Evolutionary conservation across 2,329 filamentous ascomycete species (phyloP).

Genomic region (Dryadomyces quercus-mongolicae): DNA sequence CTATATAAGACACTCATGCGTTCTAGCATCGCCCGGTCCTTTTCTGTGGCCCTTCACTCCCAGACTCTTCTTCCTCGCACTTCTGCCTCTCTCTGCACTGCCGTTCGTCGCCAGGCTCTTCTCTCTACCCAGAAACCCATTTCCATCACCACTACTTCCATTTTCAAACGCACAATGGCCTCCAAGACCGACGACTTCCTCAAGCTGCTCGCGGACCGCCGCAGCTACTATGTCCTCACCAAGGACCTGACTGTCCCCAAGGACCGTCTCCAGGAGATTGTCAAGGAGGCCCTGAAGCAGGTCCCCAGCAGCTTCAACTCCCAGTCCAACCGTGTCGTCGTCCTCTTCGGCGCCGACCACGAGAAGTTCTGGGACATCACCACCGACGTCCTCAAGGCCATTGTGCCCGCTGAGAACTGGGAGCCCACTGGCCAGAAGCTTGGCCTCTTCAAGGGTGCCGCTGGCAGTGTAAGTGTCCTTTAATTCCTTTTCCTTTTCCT

Average conservation of each 20-base stretch:
- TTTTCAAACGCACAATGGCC: slow-evolving; percentile 12
- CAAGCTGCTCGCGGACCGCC: slow-evolving; percentile 54
- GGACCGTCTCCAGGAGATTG: slow-evolving; percentile 51
- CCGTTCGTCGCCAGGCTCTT: neutral
- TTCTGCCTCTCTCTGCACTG: neutral
- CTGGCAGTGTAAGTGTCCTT: slow-evolving; percentile 57
- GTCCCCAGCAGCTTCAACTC: slow-evolving; percentile 81
- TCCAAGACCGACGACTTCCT: slow-evolving; percentile 41
- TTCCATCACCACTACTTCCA: neutral
- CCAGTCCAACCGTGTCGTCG: slow-evolving; percentile 66
- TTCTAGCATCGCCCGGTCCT: neutral
- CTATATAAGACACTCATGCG: neutral
- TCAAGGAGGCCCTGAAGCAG: slow-evolving; percentile 51
- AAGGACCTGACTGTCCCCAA: slow-evolving; percentile 48
- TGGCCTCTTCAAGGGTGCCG: slow-evolving; percentile 52
- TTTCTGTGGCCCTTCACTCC: neutral
- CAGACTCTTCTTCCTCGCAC: neutral
- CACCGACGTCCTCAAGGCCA: slow-evolving; percentile 48
- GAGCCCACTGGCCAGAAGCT: slow-evolving; percentile 33
- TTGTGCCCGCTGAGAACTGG: slow-evolving; percentile 56
- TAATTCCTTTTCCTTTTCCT: neutral
- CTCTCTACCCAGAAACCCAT: neutral
- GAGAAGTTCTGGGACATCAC: slow-evolving; percentile 76
- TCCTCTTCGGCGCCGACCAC: slow-evolving; percentile 74
- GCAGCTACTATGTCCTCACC: slow-evolving; percentile 56